Evolutionary conservation across 768 basidiomycete species (phyloP), one percentile per base, ranked within the genome.

Genomic region (Leccinellum albellum): DNA sequence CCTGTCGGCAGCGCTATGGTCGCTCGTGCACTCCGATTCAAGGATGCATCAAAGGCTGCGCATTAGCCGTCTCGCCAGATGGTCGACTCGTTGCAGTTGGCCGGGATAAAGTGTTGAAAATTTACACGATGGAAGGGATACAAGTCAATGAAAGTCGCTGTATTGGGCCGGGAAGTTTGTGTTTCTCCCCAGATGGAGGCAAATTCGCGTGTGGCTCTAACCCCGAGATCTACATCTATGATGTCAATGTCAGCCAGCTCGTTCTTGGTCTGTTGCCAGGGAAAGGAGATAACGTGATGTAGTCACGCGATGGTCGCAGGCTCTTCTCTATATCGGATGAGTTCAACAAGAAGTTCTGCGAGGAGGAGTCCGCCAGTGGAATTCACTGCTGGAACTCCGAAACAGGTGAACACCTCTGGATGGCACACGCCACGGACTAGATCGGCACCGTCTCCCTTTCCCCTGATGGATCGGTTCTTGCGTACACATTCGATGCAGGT

Each of bases 291-390:
- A 3, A 7, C 1, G 17, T 53, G 10, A 7, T 55, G n/a, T 62
- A 60, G 61, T 56, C 61, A 21, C 33, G 3, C 0, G 55, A 62
- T 17, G 55, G 51, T 1, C 26, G 6, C 1, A 35, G 14, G 29
- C 48, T 61, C 14, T 40, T 48, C 17, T 32, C 21, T 9, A 20
- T 24, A 7, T 26, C 15, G 6, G 3, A 46, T 1, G 24, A 45
- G 7, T 17, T 24, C 6, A n/a, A n/a, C n/a, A n/a, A n/a, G n/a
- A n/a, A n/a, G n/a, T n/a, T n/a, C n/a, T n/a, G n/a, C n/a, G n/a
- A n/a, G n/a, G n/a, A n/a, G n/a, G n/a, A n/a, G n/a, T n/a, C n/a
- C n/a, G n/a, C n/a, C n/a, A n/a, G n/a, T n/a, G n/a, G n/a, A n/a
- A 46, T 46, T 26, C 9, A 0, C 24, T 46, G 45, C 4, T 46